Percentiles rank a stretch among this genome's conserved stretches.
Evolutionary conservation across 352 stramenopile genomes (phyloP).

Genomic region (Phytophthora agathidicida): DNA sequence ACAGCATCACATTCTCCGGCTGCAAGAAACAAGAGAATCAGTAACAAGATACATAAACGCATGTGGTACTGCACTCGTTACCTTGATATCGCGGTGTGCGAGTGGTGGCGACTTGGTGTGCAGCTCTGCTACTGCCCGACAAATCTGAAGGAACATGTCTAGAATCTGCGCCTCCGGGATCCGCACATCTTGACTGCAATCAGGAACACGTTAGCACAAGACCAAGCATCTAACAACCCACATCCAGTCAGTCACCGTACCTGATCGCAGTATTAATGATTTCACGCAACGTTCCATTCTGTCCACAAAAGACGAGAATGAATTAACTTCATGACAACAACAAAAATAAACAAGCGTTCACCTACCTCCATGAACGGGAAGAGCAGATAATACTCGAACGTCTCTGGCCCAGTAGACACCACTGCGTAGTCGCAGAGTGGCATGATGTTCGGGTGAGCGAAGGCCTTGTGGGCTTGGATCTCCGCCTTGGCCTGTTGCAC

Average conservation of each 20-base stretch:
- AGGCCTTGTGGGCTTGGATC: constrained; percentile 79
- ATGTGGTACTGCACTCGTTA: constrained; percentile 11
- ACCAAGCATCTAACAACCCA: background rate
- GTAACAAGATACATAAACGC: constrained; percentile 2
- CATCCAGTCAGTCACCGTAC: constrained; percentile 19
- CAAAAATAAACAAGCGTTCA: background rate
- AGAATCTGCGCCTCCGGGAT: constrained; percentile 77
- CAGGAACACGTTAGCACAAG: background rate
- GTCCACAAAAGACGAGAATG: constrained; percentile 6
- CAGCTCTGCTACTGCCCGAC: constrained; percentile 76
- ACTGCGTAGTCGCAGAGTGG: constrained; percentile 80
- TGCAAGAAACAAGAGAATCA: constrained; percentile 29
- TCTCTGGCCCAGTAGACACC: constrained; percentile 44
- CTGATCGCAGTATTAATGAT: constrained; percentile 79
- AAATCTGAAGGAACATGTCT: constrained; percentile 86
- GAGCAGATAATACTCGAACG: constrained; percentile 83
- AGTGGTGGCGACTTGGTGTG: constrained; percentile 74
- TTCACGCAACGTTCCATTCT: constrained; percentile 86
- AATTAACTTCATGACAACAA: background rate
- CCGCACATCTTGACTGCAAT: constrained; percentile 38
- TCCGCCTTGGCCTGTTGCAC: constrained; percentile 79
- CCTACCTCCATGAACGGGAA: constrained; percentile 86
- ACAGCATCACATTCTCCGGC: constrained; percentile 90
- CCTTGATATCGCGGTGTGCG: constrained; percentile 89
- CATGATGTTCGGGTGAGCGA: constrained; percentile 87